Base-by-base conservation (phyloP, 2,329 filamentous ascomycete species). In the Hypoxylon sp. region DNA sequence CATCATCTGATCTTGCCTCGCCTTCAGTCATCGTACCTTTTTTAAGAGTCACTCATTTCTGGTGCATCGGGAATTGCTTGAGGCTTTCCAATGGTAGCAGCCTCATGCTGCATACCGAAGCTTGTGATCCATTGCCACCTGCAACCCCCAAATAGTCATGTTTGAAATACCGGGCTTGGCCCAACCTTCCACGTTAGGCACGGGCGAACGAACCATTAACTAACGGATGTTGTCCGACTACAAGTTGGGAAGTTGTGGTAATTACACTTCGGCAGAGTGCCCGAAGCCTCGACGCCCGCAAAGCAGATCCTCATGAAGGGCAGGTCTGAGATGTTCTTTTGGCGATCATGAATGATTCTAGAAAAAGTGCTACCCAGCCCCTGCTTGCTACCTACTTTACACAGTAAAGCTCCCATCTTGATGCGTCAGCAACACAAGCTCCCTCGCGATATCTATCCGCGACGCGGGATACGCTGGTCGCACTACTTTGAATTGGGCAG, bases 401-500 rank as follows among this genome's bases (percentile, higher is more conserved):
- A 55, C 47, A 61, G 65, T 57, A 66, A 68, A 58, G 62, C 47
- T 48, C 50, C 42, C 57, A 44, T 58, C 29, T 48, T 31, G 57
- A 60, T 68, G 61, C 59, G 58, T 57, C 58, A 63, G 55, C 64
- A 52, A 65, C 51, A 62, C 56, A 57, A 55, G 48, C 46, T 63
- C 52, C 48, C 37, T 60, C 48, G 54, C 58, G 54, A 54, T 63
- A 68, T 32, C 67, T 66, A 66, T 70, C 65, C 15, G 27, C 51
- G 47, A 55, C 62, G 50, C 48, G 65, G 65, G 68, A 63, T 68
- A 58, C 46, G 44, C 54, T 11, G 57, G 27, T 37, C 35, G 65
- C 68, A 51, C 68, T 70, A 68, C 65, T 46, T 64, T 68, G 46
- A 63, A 72, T 72, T 46, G 52, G 70, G 70, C 68, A 72, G 70